phyloP scores from a whole-genome alignment of 805 yeast species.

The Candida loeiensis region DNA sequence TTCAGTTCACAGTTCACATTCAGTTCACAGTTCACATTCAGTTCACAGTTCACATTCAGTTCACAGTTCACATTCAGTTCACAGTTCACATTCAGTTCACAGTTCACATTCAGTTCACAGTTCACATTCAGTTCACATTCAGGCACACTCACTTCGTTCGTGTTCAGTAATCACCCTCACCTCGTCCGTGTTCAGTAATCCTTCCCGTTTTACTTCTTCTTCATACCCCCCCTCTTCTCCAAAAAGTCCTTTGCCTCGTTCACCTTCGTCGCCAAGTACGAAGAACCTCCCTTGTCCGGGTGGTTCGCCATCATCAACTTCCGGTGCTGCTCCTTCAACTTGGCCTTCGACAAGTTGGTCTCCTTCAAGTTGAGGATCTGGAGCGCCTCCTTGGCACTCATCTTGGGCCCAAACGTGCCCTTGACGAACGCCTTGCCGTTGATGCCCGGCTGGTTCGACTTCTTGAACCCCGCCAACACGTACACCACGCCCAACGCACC shows the following conservation, averaged over 20 bases:
- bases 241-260: conserved; percentile 87
- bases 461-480: conserved; percentile 63
- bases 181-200: not conserved
- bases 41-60: no score
- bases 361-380: conserved; percentile 77
- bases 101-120: no score
- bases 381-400: conserved; percentile 85
- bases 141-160: not conserved
- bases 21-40: no score
- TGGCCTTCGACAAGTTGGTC: conserved; percentile 56
- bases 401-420: conserved; percentile 91
- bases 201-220: conserved; percentile 16
- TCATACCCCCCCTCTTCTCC: conserved; percentile 62
- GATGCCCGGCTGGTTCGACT: conserved; percentile 63
- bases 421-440: conserved; percentile 66
- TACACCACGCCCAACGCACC: conserved; percentile 67
- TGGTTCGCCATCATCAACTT: conserved; percentile 83
- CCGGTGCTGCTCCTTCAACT: conserved; percentile 76
- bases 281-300: conserved; percentile 93
- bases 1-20: no score
- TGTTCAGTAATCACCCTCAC: not conserved
- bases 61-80: no score
- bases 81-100: no score
- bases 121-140: not conserved
- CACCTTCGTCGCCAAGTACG: conserved; percentile 83